Percentiles rank a stretch among this genome's conserved stretches.
Conservation (phyloP, 2,329 filamentous ascomycete species). For the Penicillium hesseltinei region DNA sequence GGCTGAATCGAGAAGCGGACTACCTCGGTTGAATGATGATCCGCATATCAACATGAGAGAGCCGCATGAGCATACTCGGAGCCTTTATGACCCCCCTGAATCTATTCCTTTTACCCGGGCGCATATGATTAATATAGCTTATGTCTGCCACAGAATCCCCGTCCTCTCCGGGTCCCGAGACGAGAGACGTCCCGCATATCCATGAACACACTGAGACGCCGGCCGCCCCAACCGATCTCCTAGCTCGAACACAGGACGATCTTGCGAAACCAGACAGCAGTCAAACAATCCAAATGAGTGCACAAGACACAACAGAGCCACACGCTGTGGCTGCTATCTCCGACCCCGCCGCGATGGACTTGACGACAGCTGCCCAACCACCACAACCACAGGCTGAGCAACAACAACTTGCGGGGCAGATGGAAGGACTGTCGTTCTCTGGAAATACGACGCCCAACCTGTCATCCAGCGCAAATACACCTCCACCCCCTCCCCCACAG, state of each 20-base stretch:
- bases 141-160: constrained; percentile 36
- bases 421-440: constrained; percentile 35
- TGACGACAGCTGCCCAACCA: constrained; percentile 10
- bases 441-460: constrained; percentile 20
- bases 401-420: constrained; percentile 28
- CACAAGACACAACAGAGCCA: constrained; percentile 6
- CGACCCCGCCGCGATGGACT: constrained; percentile 2
- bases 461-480: constrained; percentile 17
- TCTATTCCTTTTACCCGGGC: constrained; percentile 12
- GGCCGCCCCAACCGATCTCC: constrained; percentile 21
- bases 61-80: constrained; percentile 21
- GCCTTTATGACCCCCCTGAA: constrained; percentile 9
- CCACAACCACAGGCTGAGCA: constrained; percentile 17
- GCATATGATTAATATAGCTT: constrained; percentile 46
- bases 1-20: constrained; percentile 7
- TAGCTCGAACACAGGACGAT: constrained; percentile 21
- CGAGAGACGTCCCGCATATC: constrained; percentile 23
- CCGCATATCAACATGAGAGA: constrained; percentile 31
- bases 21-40: constrained; percentile 37
- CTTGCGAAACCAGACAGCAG: constrained; percentile 11
- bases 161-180: constrained; percentile 25
- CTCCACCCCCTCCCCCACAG: constrained; percentile 47
- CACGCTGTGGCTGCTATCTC: not conserved
- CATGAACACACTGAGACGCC: constrained; percentile 27
- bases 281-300: constrained; percentile 16